Base-by-base conservation (phyloP, 805 yeast genomes). In the Candida berthetii region DNA sequence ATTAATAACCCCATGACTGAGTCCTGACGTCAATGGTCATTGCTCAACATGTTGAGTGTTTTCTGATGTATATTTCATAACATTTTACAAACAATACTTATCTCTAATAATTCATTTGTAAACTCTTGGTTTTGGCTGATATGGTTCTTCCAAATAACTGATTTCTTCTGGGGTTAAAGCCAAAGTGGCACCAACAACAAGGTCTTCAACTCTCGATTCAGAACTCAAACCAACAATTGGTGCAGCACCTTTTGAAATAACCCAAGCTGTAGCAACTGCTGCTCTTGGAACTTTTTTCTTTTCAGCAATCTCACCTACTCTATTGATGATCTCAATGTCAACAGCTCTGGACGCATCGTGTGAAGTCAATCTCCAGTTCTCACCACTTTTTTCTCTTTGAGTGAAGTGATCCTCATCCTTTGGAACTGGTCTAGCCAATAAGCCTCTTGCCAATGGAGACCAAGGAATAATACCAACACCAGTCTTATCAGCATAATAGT, bases 391-490 rank as follows among this genome's bases (percentile, higher is more conserved):
- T 9, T 22, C 31, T 38, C 27, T 18, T 20, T 13, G 15, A 7
- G 25, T 18, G 37, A n/a, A 19, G 32, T 39, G n/a, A 3, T 36
- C 38, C 3, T 52, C 38, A 8, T 39, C 31, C 6, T 22, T 29
- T 22, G 43, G 45, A 3, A 40, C 39, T 1, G 85, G 80, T 46
- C 81, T 66, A 1, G 82, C 67, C 36, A 80, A 61, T 1, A 72
- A 27, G 7, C 86, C 85, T 45, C 74, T 60, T 5, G 79, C 80
- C 42, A 67, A 58, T 31, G 85, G 84, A 10, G 80, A 71, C 78
- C 79, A 80, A 8, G 85, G 85, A 40, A 77, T 67, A 16, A 78
- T 42, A 2, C 80, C 82, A 31, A 81, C 72, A 10, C 72, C 72
- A n/a, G 71, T 70, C 37, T 61, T 64, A 17, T 72, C 60, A 46